Conservation (phyloP, 2,329 filamentous ascomycete species). For the Penicillium hordei region DNA sequence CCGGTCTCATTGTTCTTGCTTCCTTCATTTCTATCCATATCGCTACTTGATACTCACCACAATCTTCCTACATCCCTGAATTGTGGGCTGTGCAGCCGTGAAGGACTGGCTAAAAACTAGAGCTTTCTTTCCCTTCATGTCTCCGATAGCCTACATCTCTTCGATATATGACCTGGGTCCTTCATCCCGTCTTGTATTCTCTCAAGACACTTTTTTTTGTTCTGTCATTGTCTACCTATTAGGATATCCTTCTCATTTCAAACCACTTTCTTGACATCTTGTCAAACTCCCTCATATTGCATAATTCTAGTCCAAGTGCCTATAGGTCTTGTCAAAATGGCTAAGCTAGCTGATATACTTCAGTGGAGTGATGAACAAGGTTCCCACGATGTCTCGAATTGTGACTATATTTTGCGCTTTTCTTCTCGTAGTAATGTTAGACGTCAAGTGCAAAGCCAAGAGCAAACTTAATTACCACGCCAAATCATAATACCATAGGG, state of each 20-base stretch:
- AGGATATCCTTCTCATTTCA: constrained; percentile 31
- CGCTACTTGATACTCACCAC: not conserved
- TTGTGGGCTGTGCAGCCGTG: not conserved
- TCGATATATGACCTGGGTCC: not conserved
- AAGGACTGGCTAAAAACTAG: not conserved
- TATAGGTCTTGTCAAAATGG: not conserved
- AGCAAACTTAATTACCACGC: constrained; percentile 7
- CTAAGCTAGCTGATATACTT: not conserved
- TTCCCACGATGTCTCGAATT: not conserved
- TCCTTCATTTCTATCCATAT: constrained; percentile 1
- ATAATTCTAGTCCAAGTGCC: not conserved
- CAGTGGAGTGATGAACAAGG: not conserved
- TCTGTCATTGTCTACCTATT: constrained; percentile 17
- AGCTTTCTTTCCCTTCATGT: not conserved
- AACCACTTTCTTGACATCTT: constrained; percentile 16
- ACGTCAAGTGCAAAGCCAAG: not conserved
- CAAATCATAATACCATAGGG: constrained; percentile 73
- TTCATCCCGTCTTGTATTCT: constrained; percentile 6
- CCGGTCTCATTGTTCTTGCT: not conserved
- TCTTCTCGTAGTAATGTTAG: not conserved
- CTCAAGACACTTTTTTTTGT: constrained; percentile 14
- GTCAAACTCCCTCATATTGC: not conserved
- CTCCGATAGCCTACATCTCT: not conserved
- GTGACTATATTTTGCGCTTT: not conserved
- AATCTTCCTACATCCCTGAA: not conserved